These are phyloP conservation scores for Penicillium hordei DNA, from an alignment of 2,329 filamentous ascomycete genomes.

Conservation along the genomic window DNA sequence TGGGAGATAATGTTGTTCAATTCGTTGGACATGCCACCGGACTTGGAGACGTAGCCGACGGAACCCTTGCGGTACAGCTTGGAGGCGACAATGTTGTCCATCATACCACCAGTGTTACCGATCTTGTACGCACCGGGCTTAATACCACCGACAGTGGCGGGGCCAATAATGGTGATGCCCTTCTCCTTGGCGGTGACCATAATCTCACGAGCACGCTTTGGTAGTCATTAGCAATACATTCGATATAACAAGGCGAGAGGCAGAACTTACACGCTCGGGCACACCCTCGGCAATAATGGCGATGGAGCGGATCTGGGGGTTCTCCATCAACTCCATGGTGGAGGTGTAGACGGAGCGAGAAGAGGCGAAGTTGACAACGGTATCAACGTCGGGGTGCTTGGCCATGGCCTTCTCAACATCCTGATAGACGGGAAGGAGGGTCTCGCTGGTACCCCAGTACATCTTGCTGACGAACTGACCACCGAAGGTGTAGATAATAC, in stretches of 20 bases:
- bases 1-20: conserved; percentile 99
- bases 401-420: conserved; percentile 84
- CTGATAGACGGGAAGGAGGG: conserved; percentile 97
- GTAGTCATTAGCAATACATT: neutral
- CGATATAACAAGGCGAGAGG: neutral
- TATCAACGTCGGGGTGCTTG: conserved; percentile 97
- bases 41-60: conserved; percentile 99
- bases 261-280: conserved; percentile 74
- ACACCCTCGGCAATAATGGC: conserved; percentile 99
- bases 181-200: conserved; percentile 96
- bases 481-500: conserved; percentile 99
- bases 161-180: conserved; percentile 98
- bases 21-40: conserved; percentile 99
- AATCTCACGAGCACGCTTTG: conserved; percentile 91
- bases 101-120: conserved; percentile 99
- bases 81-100: conserved; percentile 99
- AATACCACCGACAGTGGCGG: conserved; percentile 97
- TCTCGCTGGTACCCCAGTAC: conserved; percentile 99
- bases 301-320: conserved; percentile 95
- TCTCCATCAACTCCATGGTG: conserved; percentile 97
- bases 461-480: conserved; percentile 99
- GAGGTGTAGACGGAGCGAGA: conserved; percentile 98
- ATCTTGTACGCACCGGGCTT: conserved; percentile 99
- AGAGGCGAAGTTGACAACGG: conserved; percentile 98
- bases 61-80: conserved; percentile 99